These are phyloP conservation scores for Sarcodon aspratus DNA, from an alignment of 768 basidiomycete species.

Conservation along the genomic window DNA sequence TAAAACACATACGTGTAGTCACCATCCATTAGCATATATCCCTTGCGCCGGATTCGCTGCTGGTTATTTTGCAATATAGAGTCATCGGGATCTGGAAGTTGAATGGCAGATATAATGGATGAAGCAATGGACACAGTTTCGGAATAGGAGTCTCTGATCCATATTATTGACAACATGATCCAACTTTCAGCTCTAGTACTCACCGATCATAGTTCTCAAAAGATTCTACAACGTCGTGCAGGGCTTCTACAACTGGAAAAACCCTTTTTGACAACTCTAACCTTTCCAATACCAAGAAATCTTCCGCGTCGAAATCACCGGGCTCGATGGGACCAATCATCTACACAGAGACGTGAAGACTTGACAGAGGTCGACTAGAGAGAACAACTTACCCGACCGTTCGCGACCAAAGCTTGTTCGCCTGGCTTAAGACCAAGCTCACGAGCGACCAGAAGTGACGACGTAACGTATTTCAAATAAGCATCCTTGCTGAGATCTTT, in stretches of 20 bases:
- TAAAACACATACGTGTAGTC: constrained; percentile 47
- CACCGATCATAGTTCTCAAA: constrained; percentile 1
- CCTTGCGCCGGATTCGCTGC: constrained; percentile 42
- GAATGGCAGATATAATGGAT: constrained; percentile 62
- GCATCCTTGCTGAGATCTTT: constrained; percentile 21
- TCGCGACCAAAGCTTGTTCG: constrained; percentile 55
- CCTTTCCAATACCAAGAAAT: constrained; percentile 57
- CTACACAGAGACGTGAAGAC: constrained; percentile 26
- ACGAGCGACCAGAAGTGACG: constrained; percentile 36
- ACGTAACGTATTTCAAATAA: constrained; percentile 31
- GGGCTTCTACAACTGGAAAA: constrained; percentile 53
- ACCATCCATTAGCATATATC: constrained; percentile 48
- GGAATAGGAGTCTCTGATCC: constrained; percentile 38
- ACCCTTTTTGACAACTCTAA: constrained; percentile 71
- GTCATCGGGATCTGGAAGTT: constrained; percentile 63
- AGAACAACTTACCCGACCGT: constrained; percentile 61
- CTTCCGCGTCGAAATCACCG: constrained; percentile 52
- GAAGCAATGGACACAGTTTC: constrained; percentile 54
- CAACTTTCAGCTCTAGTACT: background rate
- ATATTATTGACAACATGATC: background rate
- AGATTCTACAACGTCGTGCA: constrained; percentile 33
- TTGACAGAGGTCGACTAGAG: background rate
- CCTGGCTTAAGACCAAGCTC: constrained; percentile 51
- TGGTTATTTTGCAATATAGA: constrained; percentile 61
- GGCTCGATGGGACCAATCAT: constrained; percentile 62